Evolutionary conservation across 2,329 filamentous ascomycete species (phyloP).

Genomic region (Cladophialophora bantiana): DNA sequence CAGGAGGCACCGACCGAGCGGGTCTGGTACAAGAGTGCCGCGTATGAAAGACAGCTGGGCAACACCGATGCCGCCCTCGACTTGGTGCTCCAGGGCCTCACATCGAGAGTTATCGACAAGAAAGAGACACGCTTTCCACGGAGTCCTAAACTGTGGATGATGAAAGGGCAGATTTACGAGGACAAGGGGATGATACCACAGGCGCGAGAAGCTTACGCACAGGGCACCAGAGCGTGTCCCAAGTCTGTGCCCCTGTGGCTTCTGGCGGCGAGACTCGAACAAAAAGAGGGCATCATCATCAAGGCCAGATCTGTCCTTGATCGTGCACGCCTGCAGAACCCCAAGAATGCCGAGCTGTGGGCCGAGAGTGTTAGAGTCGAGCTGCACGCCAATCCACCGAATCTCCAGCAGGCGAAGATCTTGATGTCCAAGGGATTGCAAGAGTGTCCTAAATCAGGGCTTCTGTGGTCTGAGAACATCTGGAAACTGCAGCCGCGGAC

Average conservation of each 20-base stretch:
- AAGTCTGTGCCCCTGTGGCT: constrained; percentile 88
- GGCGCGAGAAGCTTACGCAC: constrained; percentile 86
- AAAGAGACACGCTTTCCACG: constrained; percentile 80
- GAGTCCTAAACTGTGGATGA: constrained; percentile 92
- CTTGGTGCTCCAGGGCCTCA: constrained; percentile 76
- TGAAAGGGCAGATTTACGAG: constrained; percentile 98
- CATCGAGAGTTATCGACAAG: constrained; percentile 37
- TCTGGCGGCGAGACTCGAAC: constrained; percentile 85
- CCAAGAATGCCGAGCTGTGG: constrained; percentile 85
- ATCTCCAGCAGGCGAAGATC: constrained; percentile 81
- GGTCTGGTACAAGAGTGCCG: constrained; percentile 95
- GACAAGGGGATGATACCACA: constrained; percentile 77
- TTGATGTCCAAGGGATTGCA: constrained; percentile 94
- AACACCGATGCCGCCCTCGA: constrained; percentile 82
- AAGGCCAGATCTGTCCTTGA: constrained; percentile 95
- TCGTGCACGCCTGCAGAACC: constrained; percentile 83
- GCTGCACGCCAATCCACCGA: constrained; percentile 73
- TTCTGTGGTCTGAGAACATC: constrained; percentile 93
- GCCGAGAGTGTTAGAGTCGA: constrained; percentile 94
- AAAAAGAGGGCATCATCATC: constrained; percentile 80
- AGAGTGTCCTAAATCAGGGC: constrained; percentile 84
- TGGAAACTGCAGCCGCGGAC: constrained; percentile 92
- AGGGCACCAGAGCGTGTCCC: constrained; percentile 85
- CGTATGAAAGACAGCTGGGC: constrained; percentile 85
- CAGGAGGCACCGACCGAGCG: constrained; percentile 91